Percentiles rank a stretch among this genome's conserved stretches.
These are phyloP conservation scores for Pichia scutulata DNA, from an alignment of 805 yeast species.

Conservation along the genomic window DNA sequence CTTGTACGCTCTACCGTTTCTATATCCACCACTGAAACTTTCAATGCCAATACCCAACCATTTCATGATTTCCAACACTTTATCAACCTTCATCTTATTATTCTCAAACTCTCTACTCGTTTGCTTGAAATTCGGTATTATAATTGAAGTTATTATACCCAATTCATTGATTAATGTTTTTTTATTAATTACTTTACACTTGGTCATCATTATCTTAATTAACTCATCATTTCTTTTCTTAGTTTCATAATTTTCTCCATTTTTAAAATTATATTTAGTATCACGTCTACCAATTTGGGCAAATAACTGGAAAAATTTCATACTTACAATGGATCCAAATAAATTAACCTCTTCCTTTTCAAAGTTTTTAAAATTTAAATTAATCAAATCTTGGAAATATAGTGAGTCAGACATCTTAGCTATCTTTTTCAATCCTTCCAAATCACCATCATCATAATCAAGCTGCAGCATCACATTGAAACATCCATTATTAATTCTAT, in stretches of 20 bases:
- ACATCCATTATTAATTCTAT: conserved; percentile 63
- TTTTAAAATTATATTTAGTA: conserved; percentile 10
- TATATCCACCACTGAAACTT: neutral
- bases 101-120: conserved; percentile 2
- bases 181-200: conserved; percentile 19
- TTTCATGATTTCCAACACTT: neutral
- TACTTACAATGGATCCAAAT: conserved; percentile 49
- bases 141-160: conserved; percentile 5
- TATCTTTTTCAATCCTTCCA: conserved; percentile 44
- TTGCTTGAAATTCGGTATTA: conserved; percentile 2
- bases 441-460: conserved; percentile 41
- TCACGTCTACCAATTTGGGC: conserved; percentile 11
- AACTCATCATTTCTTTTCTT: conserved; percentile 29
- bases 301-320: conserved; percentile 58
- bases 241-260: conserved; percentile 36
- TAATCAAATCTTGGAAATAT: conserved; percentile 57
- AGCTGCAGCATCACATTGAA: conserved; percentile 46
- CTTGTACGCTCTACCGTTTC: neutral
- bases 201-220: conserved; percentile 23
- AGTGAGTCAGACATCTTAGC: conserved; percentile 67
- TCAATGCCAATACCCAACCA: neutral
- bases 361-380: conserved; percentile 39
- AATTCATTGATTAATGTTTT: conserved; percentile 24
- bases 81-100: neutral
- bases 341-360: conserved; percentile 27